phyloP scores from a whole-genome alignment of 768 basidiomycete species.

The Boletus sp. region DNA sequence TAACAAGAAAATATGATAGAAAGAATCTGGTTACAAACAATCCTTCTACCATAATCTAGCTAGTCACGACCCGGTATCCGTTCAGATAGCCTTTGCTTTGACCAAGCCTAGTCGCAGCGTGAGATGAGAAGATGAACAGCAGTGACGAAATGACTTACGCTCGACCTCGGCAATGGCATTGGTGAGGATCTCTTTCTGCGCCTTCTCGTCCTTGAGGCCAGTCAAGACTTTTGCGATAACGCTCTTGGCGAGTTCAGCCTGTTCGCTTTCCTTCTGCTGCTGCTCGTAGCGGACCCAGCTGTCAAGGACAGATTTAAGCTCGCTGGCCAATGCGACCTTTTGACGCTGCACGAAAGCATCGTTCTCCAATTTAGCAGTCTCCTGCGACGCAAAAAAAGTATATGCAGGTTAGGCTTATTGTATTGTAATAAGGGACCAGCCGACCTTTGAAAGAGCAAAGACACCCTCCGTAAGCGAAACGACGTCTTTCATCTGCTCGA shows the following conservation, averaged over 20 bases:
- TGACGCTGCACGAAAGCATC: conserved; percentile 90
- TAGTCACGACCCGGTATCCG: conserved; percentile 10
- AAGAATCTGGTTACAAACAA: background rate
- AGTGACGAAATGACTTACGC: conserved; percentile 57
- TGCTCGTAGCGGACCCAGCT: conserved; percentile 99
- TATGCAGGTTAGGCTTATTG: background rate
- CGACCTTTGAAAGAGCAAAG: conserved; percentile 88
- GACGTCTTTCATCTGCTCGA: conserved; percentile 94
- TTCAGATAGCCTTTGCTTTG: conserved; percentile 87
- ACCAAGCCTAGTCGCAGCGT: conserved; percentile 64
- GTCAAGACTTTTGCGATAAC: conserved; percentile 89
- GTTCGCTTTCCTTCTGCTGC: conserved; percentile 94
- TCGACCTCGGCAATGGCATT: conserved; percentile 88
- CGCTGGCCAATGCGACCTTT: conserved; percentile 79
- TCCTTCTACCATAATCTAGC: conserved; percentile 31
- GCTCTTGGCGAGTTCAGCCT: conserved; percentile 83
- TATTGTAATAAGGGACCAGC: conserved; percentile 1
- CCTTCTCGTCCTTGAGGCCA: conserved; percentile 81
- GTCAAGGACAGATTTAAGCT: conserved; percentile 93
- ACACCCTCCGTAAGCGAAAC: conserved; percentile 87
- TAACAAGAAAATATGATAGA: conserved; percentile 1
- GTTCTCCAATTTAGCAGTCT: conserved; percentile 88
- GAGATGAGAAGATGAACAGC: background rate
- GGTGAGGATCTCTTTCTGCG: conserved; percentile 78
- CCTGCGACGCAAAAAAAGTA: conserved; percentile 42